Base-by-base conservation (phyloP, 75 land plant species). In the Picea glauca region DNA sequence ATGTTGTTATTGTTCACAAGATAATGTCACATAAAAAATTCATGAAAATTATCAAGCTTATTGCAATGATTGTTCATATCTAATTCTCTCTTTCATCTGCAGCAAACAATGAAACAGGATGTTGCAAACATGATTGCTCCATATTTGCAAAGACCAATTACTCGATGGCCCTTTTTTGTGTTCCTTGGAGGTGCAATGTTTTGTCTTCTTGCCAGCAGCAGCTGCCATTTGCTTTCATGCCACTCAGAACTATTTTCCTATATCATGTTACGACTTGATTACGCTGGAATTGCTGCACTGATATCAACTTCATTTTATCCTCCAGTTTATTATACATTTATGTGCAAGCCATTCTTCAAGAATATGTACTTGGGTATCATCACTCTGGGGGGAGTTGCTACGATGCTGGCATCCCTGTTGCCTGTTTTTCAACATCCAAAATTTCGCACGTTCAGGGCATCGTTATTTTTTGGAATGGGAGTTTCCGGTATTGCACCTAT, bases 221-320 rank as follows among this genome's bases (percentile, higher is more conserved):
- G 82, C 2, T 94, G 98, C 84, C 99, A 97, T 72, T 92, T 97
- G 1, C 87, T 97, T 56, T 86, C 85, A 11, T 97, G 99, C 88
- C 93, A 90, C 74, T 97, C 98, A 12, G 83, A 81, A 20, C 88
- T 87, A 8, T 14, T 90, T 0, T 79, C 94, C 13, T 94, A 92
- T 87, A 85, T 91, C 8, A 86, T 97, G 88, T 87, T 97, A 56
- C 90, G 98, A 35, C 77, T 97, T 11, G 99, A 97, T 77, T 97
- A 97, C 76, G 88, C 92, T 9, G 99, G 99, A 26, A 97, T 97
- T 62, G 90, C 95, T 17, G 88, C 84, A 20, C 88, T 97, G 23
- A 97, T 94, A 70, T 76, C 92, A 15, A 90, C 98, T 12, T 97
- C 99, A 58, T 97, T 97, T 85, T 97, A 92, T 62, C 99, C 99